These are phyloP conservation scores for Cryptococcus amylolentus DNA, from an alignment of 1,284 basidiomycete genomes.

Conservation along the genomic window DNA sequence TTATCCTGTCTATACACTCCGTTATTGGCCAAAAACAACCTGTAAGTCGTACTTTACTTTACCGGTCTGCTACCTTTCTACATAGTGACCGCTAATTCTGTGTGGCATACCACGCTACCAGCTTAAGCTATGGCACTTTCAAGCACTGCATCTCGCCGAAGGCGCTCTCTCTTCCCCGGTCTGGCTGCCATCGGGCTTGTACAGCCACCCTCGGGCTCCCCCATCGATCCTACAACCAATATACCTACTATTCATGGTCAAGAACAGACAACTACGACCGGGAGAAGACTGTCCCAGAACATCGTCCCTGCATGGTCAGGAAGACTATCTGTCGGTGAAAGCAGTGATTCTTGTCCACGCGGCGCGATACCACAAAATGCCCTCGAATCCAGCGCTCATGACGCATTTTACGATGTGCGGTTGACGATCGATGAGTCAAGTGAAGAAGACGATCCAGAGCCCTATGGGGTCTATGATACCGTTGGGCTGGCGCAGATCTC, in stretches of 20 bases:
- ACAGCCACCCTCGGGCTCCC: conserved; percentile 10
- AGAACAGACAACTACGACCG: conserved; percentile 23
- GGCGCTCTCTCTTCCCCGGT: conserved; percentile 12
- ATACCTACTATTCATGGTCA: conserved; percentile 9
- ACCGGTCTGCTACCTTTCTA: too few species aligned
- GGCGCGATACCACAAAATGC: conserved; percentile 7
- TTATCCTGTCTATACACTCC: too few species aligned
- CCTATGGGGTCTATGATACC: background rate
- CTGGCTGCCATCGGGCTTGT: conserved; percentile 13
- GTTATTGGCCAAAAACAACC: too few species aligned
- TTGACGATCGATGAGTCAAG: conserved; percentile 25
- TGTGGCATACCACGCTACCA: too few species aligned
- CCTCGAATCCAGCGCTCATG: conserved; percentile 9
- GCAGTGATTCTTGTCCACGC: conserved; percentile 21
- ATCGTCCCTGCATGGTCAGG: conserved; percentile 27
- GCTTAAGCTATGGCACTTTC: too few species aligned
- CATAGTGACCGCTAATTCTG: too few species aligned
- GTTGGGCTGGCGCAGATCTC: background rate
- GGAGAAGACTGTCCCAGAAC: conserved; percentile 17
- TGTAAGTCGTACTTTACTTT: too few species aligned
- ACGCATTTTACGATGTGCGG: conserved; percentile 21
- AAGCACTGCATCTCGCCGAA: background rate
- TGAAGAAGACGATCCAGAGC: conserved; percentile 9
- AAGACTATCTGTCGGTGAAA: conserved; percentile 18
- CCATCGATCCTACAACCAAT: conserved; percentile 12